Base-by-base conservation (phyloP, 225 moss, liverwort and hornwort genomes). In the Pleurozium schreberi region DNA sequence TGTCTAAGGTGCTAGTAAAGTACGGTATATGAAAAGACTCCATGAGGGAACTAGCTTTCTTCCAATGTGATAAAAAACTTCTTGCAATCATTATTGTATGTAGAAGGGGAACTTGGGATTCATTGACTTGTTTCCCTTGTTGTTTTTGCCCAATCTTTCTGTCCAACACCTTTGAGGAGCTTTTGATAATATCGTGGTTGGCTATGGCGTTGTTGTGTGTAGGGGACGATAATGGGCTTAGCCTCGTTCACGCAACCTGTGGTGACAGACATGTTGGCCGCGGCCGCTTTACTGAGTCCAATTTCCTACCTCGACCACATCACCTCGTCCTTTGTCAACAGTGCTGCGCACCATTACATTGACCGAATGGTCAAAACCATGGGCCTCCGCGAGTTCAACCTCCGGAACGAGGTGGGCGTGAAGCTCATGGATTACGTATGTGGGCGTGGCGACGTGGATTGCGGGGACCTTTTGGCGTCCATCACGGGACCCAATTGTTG, bases 401-500 rank as follows among this genome's bases (percentile, higher is more conserved):
- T 98, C 68, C 93, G 95, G 45, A 98, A 93, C 85, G 95, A 96
- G 77, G 64, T 92, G 53, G 99, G 97, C 52, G 96, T 97, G 81
- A 91, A 91, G 91, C 92, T 99, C 38, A 50, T 95, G 90, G 94
- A 99, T 75, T 95, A 93, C 89, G 95, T 97, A 52, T 99, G 99
- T 69, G 89, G 86, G 80, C 86, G 95, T 69, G 90, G 77, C 28
- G 93, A 91, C 25, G 97, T 97, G 7, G 94, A 99, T 76, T 99
- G 99, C 87, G 96, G 96, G 1, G 93, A 99, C 80, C 79, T 97
- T 40, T 64, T 99, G 88, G 95, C 96, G 17, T 87, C 96, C 89
- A 92, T 99, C 81, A 99, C 99, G 67, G 98, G 98, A 23, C 95
- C 94, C 14, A 99, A 99, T 86, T 99, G 99, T 89, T 99, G 99